Evolutionary conservation across 1,139 yeast species (phyloP).

Genomic region (Saccharomyces hybrid): DNA sequence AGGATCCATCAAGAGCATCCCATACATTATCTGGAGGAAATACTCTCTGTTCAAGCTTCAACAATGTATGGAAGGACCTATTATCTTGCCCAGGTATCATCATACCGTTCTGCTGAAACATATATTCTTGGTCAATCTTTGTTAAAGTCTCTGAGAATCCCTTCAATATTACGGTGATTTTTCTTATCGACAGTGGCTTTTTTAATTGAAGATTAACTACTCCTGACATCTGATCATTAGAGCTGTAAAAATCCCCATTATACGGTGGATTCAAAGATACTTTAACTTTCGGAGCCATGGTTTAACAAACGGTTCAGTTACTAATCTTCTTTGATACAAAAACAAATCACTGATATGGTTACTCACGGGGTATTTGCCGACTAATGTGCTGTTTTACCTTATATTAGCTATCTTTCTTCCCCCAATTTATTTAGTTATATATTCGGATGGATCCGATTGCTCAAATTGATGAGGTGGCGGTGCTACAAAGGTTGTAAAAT

Average conservation of each 20-base stretch:
- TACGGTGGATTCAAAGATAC: constrained; percentile 21
- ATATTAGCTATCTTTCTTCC: neutral
- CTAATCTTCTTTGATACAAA: neutral
- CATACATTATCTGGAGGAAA: constrained; percentile 30
- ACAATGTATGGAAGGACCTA: constrained; percentile 20
- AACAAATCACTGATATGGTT: neutral
- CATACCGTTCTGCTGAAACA: constrained; percentile 18
- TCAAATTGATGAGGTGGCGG: neutral
- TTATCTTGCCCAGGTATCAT: constrained; percentile 22
- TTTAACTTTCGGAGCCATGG: constrained; percentile 21
- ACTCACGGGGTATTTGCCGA: neutral
- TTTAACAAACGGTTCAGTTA: neutral
- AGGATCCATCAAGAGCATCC: constrained; percentile 24
- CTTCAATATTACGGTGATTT: constrained; percentile 19
- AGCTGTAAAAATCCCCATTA: constrained; percentile 24
- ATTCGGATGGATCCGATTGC: neutral
- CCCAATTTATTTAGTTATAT: neutral
- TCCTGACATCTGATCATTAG: constrained; percentile 25
- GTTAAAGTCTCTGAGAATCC: constrained; percentile 26
- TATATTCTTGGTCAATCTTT: constrained; percentile 17
- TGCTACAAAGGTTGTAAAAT: neutral
- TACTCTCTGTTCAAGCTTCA: constrained; percentile 17
- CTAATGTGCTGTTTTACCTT: neutral
- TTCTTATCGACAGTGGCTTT: constrained; percentile 21
- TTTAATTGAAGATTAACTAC: constrained; percentile 14